Percentiles rank a stretch among this genome's conserved stretches.
Conservation (phyloP, 305 asterid species). For the Euphrasia arctica region DNA sequence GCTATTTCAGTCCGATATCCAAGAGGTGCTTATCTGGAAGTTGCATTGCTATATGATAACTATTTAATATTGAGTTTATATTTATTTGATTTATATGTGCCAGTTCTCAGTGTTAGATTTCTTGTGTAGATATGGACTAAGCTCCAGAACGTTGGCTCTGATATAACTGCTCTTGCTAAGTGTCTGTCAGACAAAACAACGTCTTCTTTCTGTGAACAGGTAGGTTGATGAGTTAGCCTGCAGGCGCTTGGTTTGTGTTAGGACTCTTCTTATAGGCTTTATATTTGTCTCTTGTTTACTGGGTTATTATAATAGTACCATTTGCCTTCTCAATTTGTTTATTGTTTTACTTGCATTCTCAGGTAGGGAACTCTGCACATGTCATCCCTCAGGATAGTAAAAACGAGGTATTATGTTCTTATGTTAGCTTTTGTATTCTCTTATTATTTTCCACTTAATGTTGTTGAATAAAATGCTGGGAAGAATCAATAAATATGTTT, state of each 20-base stretch:
- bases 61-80: neutral
- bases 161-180: conserved; percentile 62
- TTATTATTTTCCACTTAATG: too few species aligned
- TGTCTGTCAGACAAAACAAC: conserved; percentile 60
- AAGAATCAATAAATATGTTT: too few species aligned
- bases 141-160: conserved; percentile 68
- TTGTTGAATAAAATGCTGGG: too few species aligned
- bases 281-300: too few species aligned
- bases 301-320: too few species aligned
- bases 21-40: conserved; percentile 49
- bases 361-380: too few species aligned
- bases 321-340: neutral
- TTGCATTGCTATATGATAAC: neutral
- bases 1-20: conserved; percentile 71
- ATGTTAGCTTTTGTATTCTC: too few species aligned
- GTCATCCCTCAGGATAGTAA: too few species aligned
- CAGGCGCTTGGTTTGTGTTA: conserved; percentile 26
- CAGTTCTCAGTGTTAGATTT: conserved; percentile 23
- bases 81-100: conserved; percentile 4
- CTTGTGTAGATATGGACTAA: conserved; percentile 67
- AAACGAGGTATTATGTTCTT: too few species aligned
- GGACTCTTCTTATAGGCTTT: too few species aligned
- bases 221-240: conserved; percentile 44
- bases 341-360: too few species aligned
- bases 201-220: conserved; percentile 58